These are phyloP conservation scores for Petrea volubilis DNA, from an alignment of 257 asterid genomes.

Conservation along the genomic window DNA sequence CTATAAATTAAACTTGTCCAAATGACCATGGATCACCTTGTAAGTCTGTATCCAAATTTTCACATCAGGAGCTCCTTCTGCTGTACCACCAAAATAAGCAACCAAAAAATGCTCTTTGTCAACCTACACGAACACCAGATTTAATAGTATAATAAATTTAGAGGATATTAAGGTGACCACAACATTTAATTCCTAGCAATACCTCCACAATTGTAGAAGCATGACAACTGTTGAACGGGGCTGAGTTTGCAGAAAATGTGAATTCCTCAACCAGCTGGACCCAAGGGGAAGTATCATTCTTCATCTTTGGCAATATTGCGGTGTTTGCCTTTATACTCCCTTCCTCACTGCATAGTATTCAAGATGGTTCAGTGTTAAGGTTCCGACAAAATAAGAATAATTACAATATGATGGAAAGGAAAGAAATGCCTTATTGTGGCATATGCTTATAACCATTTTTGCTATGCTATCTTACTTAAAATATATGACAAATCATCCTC, in stretches of 20 bases:
- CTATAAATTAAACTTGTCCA: background rate
- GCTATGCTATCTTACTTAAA: background rate
- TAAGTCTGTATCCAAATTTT: constrained; percentile 84
- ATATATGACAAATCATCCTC: background rate
- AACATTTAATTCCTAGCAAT: background rate
- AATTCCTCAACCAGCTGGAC: constrained; percentile 63
- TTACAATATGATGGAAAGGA: background rate
- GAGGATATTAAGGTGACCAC: constrained; percentile 7
- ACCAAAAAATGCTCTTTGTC: constrained; percentile 70
- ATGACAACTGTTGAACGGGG: constrained; percentile 85
- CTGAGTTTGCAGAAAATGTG: constrained; percentile 70
- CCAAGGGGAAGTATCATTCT: constrained; percentile 49
- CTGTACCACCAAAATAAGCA: constrained; percentile 91
- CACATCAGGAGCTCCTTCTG: constrained; percentile 91
- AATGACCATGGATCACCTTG: constrained; percentile 70
- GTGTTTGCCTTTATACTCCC: constrained; percentile 21
- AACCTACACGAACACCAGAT: constrained; percentile 48
- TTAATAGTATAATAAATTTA: background rate
- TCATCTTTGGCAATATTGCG: constrained; percentile 38
- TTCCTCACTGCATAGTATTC: constrained; percentile 41
- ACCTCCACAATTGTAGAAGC: constrained; percentile 98
- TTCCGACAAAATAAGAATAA: background rate
- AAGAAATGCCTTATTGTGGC: background rate
- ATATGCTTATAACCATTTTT: background rate
- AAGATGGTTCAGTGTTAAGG: background rate